phyloP scores from a whole-genome alignment of 2,329 filamentous ascomycete species.

The Ophiostoma sp. region DNA sequence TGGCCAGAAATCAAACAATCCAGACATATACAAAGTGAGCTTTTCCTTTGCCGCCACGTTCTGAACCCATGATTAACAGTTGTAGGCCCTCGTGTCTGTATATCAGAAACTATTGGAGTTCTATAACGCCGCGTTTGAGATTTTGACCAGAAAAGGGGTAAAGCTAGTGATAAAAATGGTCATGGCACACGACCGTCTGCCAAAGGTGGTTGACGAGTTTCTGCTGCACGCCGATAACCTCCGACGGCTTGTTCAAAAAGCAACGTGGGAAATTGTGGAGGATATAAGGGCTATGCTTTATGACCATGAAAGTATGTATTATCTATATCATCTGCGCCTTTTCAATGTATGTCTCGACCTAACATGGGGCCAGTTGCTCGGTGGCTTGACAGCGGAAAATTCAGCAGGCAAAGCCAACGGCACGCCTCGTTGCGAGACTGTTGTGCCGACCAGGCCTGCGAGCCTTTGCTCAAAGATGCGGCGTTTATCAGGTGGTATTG shows the following conservation, averaged over 20 bases:
- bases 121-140: neutral
- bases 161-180: neutral
- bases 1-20: neutral
- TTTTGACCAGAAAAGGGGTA: neutral
- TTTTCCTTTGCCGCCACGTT: neutral
- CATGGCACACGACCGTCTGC: neutral
- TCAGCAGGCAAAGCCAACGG: neutral
- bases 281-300: neutral
- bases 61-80: neutral
- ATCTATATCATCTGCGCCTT: neutral
- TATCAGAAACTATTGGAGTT: neutral
- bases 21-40: neutral
- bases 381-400: neutral
- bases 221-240: neutral
- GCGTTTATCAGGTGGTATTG: neutral
- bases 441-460: neutral
- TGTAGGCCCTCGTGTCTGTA: neutral
- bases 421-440: neutral
- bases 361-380: neutral
- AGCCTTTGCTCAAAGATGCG: neutral
- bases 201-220: neutral
- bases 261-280: neutral
- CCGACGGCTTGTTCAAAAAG: neutral
- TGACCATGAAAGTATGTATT: neutral
- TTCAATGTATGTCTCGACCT: neutral